Conservation (phyloP, 495 filamentous ascomycete species). For the Saxispiralis lemnorum region DNA sequence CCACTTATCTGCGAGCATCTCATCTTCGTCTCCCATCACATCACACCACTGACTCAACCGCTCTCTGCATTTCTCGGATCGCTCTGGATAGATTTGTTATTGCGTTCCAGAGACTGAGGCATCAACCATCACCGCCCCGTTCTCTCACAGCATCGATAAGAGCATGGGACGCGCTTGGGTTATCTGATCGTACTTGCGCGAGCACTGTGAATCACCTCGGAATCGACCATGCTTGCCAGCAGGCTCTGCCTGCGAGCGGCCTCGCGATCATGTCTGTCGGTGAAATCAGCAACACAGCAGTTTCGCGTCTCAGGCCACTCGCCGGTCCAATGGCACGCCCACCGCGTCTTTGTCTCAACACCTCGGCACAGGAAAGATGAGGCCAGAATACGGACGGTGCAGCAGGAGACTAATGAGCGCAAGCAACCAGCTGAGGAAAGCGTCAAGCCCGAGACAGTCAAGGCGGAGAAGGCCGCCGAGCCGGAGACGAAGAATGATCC, state of each 20-base stretch:
- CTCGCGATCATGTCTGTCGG: neutral
- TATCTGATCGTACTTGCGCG: neutral
- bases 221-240: conserved; percentile 8
- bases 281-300: neutral
- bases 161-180: too few relatives aligned
- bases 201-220: neutral
- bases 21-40: too few relatives aligned
- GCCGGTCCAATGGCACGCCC: neutral
- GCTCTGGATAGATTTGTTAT: too few relatives aligned
- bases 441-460: conserved; percentile 14
- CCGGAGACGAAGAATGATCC: conserved; percentile 26
- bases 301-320: neutral
- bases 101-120: too few relatives aligned
- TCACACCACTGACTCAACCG: too few relatives aligned
- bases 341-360: conserved; percentile 21
- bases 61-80: too few relatives aligned
- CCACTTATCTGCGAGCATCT: too few relatives aligned
- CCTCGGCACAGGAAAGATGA: conserved; percentile 25
- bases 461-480: conserved; percentile 19
- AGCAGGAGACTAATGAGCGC: conserved; percentile 6
- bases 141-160: too few relatives aligned
- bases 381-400: conserved; percentile 13
- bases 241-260: conserved; percentile 6
- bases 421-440: conserved; percentile 11
- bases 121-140: too few relatives aligned